These are phyloP conservation scores for Globisporangium recalcitrans DNA, from an alignment of 352 stramenopile species.

Conservation along the genomic window DNA sequence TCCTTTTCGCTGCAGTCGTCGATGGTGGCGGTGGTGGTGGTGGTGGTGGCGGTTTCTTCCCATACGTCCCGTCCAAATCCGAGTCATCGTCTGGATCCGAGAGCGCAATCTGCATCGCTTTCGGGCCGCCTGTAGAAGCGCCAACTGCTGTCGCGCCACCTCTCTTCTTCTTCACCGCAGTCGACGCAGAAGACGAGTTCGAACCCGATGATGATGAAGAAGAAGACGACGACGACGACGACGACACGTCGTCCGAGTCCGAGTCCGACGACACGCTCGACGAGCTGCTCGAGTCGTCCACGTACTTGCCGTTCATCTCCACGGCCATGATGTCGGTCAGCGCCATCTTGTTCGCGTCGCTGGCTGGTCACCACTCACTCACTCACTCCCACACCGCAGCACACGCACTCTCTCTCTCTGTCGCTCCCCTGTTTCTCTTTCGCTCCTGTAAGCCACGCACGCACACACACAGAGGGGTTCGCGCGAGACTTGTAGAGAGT, in stretches of 20 bases:
- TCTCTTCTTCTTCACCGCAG: constrained; percentile 7
- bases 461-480: neutral
- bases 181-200: constrained; percentile 13
- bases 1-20: too few relatives aligned
- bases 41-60: constrained; percentile 22
- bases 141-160: too few relatives aligned
- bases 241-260: constrained; percentile 38
- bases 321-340: constrained; percentile 70
- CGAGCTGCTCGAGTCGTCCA: constrained; percentile 70
- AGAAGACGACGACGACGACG: constrained; percentile 40
- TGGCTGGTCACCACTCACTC: constrained; percentile 5
- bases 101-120: constrained; percentile 10
- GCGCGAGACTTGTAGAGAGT: neutral
- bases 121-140: neutral
- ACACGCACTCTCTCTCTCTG: neutral
- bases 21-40: too few relatives aligned
- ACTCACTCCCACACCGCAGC: neutral
- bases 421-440: neutral
- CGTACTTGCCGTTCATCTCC: constrained; percentile 68
- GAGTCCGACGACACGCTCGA: constrained; percentile 74
- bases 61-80: constrained; percentile 22
- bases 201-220: constrained; percentile 29
- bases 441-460: neutral
- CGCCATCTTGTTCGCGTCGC: constrained; percentile 35
- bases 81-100: constrained; percentile 28